Conservation (phyloP, 441 rosid genomes). For the Pelargonium citronellum region DNA sequence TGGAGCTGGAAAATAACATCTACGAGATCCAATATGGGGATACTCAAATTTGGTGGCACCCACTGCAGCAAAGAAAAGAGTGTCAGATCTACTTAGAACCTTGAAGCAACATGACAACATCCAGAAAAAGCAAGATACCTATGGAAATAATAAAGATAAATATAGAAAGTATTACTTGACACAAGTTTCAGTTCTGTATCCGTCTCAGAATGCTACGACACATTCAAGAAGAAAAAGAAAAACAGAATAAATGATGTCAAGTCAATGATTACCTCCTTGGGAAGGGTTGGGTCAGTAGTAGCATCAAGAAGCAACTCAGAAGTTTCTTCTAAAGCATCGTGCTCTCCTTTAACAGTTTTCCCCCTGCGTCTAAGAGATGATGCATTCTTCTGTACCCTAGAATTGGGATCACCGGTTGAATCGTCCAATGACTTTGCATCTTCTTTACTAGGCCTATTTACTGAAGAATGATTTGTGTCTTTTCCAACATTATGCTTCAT, state of each 20-base stretch:
- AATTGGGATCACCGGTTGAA: conserved; percentile 32
- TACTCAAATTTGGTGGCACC: conserved; percentile 92
- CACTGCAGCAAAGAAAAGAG: conserved; percentile 51
- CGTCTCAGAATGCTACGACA: not conserved
- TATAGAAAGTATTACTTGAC: not conserved
- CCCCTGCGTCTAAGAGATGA: conserved; percentile 27
- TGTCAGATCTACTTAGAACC: conserved; percentile 7
- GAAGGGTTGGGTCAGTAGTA: conserved; percentile 45
- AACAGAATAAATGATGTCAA: not conserved
- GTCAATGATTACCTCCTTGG: conserved; percentile 59
- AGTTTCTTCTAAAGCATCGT: conserved; percentile 33
- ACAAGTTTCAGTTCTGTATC: not conserved
- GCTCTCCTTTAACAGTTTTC: conserved; percentile 38
- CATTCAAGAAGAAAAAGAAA: conserved; percentile 3
- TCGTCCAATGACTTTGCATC: conserved; percentile 31
- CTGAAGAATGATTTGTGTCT: conserved; percentile 32
- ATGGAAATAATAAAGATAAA: not conserved
- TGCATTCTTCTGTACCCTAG: conserved; percentile 24
- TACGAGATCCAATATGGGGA: conserved; percentile 77
- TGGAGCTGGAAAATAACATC: conserved; percentile 94
- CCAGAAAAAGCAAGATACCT: conserved; percentile 10
- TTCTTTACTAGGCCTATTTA: conserved; percentile 38
- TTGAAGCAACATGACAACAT: conserved; percentile 13
- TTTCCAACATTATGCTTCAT: conserved; percentile 36
- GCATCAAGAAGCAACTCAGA: conserved; percentile 40